Evolutionary conservation across 192 early-diverging fungal genomes (phyloP).

Genomic region (Polychytrium aggregatum): DNA sequence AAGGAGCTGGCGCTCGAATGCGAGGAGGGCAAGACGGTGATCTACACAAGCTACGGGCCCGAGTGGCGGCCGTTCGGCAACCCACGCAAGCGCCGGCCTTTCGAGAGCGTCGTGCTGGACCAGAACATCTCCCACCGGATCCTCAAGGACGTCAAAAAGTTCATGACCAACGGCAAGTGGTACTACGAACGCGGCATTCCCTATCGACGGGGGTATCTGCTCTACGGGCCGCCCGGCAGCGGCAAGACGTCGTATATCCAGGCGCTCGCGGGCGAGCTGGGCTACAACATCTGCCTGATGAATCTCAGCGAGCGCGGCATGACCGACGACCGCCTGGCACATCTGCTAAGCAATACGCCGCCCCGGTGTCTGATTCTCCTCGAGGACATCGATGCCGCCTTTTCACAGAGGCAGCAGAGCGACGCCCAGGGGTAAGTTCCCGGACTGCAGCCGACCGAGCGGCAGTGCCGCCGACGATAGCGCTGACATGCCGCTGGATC

Average conservation of each 20-base stretch:
- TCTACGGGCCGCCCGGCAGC: constrained; percentile 63
- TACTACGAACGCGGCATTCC: constrained; percentile 48
- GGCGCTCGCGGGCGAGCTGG: constrained; percentile 63
- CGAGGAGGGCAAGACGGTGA: constrained; percentile 90
- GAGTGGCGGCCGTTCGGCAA: constrained; percentile 96
- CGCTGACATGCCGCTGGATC: no score
- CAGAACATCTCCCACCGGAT: constrained; percentile 18
- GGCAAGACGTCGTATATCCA: constrained; percentile 62
- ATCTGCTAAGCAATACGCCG: constrained; percentile 34
- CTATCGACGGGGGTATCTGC: constrained; percentile 53
- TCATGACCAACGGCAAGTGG: constrained; percentile 32
- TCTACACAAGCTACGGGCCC: constrained; percentile 88
- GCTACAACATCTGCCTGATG: constrained; percentile 66
- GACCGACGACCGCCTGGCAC: constrained; percentile 51
- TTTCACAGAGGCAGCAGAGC: constrained; percentile 47
- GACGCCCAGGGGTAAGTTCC: constrained; percentile 55
- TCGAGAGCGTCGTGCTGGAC: constrained; percentile 32
- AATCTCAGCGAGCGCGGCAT: constrained; percentile 56
- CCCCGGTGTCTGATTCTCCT: constrained; percentile 53
- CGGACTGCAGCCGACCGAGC: no score
- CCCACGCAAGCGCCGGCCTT: constrained; percentile 65
- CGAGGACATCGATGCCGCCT: constrained; percentile 71
- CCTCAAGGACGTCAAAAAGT: constrained; percentile 27
- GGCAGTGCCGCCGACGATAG: no score
- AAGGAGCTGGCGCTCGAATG: constrained; percentile 69